Evolutionary conservation across 495 filamentous ascomycete species (phyloP), one percentile per base, ranked within the genome.

Genomic region (Barbatosphaeria neglecta): DNA sequence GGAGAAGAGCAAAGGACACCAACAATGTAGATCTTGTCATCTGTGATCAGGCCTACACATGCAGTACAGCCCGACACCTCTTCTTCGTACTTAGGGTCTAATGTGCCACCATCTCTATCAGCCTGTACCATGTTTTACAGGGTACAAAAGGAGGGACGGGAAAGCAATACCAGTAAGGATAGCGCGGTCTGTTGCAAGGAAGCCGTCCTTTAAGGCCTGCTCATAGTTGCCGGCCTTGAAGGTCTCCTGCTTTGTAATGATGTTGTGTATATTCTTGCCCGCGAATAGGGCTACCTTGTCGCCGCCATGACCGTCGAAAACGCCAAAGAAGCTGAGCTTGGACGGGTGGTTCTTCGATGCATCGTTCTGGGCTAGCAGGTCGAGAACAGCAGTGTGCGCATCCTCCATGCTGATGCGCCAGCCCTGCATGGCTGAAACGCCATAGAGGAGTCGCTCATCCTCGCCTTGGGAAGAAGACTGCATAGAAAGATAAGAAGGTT

Each of bases 371-470:
- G 82, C 76, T 56, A 93, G 77, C 50, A 98, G 78, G 65, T 97
- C 86, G 57, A 98, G 83, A 22, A 95, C 65, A 18, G 84, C 75
- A 31, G 87, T 86, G 69, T 98, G 92, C 47, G 92, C 81, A 59
- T 98, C 92, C 64, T 98, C 92, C 92, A 98, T 98, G 67, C 86
- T 93, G 65, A 97, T 96, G 67, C 92, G 84, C 92, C 92, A 98
- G 72, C 92, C 92, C 69, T 98, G 92, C 92, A 98, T 98, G 65
- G 87, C 86, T 53, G 93, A 97, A 50, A 98, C 79, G 55, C 93
- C 92, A 63, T 84, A 98, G 52, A 90, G 63, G 58, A 94, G 78
- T 62, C 86, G 82, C 52, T 95, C 89, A 85, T 96, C 90, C 69
- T 83, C 83, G 64, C 92, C 90, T 57, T 83, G 80, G 60, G 81